These are phyloP conservation scores for Penicillium sp. DNA, from an alignment of 2,329 filamentous ascomycete genomes.

Conservation along the genomic window DNA sequence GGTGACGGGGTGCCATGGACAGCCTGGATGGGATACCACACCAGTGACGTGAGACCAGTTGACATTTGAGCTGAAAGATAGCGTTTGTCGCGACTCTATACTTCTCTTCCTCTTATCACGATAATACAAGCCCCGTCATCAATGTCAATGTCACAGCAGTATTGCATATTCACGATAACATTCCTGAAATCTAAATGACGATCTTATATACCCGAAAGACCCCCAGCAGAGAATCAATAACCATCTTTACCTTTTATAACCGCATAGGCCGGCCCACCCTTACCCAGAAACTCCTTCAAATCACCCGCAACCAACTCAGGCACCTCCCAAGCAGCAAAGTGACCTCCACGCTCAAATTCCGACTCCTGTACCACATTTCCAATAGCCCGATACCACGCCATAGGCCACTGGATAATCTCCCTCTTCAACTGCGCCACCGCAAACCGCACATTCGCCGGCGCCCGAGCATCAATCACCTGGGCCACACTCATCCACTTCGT, in stretches of 20 bases:
- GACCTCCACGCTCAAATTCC: constrained; percentile 48
- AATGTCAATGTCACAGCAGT: constrained; percentile 16
- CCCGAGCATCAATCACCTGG: constrained; percentile 40
- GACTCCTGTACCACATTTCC: constrained; percentile 53
- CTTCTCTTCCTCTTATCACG: constrained; percentile 24
- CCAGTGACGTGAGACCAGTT: constrained; percentile 14
- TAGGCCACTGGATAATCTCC: constrained; percentile 52
- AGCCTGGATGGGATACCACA: constrained; percentile 17
- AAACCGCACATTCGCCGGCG: constrained; percentile 49
- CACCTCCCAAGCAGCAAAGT: constrained; percentile 55
- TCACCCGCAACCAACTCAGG: constrained; percentile 49
- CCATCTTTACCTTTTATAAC: constrained; percentile 36
- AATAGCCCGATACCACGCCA: constrained; percentile 51
- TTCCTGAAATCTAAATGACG: not conserved
- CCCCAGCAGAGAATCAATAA: constrained; percentile 21
- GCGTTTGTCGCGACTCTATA: constrained; percentile 14
- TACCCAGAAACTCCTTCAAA: constrained; percentile 51
- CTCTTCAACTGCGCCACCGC: constrained; percentile 53
- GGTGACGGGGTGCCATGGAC: constrained; percentile 22
- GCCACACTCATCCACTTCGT: constrained; percentile 15
- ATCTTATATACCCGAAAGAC: not conserved
- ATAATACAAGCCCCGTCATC: constrained; percentile 27
- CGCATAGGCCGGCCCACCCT: constrained; percentile 37
- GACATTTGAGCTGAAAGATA: constrained; percentile 12
- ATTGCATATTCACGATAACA: not conserved